Percentiles rank a stretch among this genome's conserved stretches.
phyloP scores from a whole-genome alignment of 2,329 filamentous ascomycete species.

The Aspergillus niger region DNA sequence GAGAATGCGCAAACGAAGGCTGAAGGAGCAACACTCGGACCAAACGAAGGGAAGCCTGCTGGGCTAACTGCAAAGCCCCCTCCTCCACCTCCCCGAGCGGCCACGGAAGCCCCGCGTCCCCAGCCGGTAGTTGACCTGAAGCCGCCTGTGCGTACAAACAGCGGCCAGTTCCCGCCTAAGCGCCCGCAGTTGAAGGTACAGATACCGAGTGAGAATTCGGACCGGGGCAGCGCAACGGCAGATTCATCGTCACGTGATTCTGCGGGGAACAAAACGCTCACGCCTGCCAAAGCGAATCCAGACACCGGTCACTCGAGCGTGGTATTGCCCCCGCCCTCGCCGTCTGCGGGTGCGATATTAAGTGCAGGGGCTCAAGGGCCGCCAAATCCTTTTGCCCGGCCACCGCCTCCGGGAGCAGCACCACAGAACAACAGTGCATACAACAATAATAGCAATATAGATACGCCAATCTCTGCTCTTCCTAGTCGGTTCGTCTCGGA shows the following conservation, averaged over 20 bases:
- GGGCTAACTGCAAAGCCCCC: conserved; percentile 47
- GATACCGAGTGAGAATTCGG: conserved; percentile 88
- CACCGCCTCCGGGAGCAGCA: conserved; percentile 64
- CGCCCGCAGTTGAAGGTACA: conserved; percentile 88
- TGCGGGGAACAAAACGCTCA: conserved; percentile 60
- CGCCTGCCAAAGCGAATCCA: conserved; percentile 56
- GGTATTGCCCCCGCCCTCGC: conserved; percentile 88
- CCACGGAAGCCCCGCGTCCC: conserved; percentile 47
- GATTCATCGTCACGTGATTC: conserved; percentile 67
- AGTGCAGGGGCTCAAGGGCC: conserved; percentile 91
- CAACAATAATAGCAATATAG: conserved; percentile 44
- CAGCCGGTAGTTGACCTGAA: conserved; percentile 67
- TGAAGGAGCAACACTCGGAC: conserved; percentile 33
- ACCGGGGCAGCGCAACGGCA: conserved; percentile 70
- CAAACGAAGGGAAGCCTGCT: conserved; percentile 38
- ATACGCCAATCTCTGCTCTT: conserved; percentile 90
- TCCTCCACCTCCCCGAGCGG: conserved; percentile 53
- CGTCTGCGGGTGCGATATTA: conserved; percentile 79
- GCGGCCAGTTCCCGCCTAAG: conserved; percentile 66
- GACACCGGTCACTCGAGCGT: conserved; percentile 67
- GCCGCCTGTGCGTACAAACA: conserved; percentile 77
- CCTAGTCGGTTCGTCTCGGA: conserved; percentile 88
- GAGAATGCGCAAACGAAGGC: conserved; percentile 43
- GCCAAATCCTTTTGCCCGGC: conserved; percentile 92
- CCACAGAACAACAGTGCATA: conserved; percentile 47